A percentile compares a stretch with the other conserved stretches of the same genome.
These are phyloP conservation scores for Komagataella pseudopastoris DNA, from an alignment of 805 yeast species.

Conservation along the genomic window DNA sequence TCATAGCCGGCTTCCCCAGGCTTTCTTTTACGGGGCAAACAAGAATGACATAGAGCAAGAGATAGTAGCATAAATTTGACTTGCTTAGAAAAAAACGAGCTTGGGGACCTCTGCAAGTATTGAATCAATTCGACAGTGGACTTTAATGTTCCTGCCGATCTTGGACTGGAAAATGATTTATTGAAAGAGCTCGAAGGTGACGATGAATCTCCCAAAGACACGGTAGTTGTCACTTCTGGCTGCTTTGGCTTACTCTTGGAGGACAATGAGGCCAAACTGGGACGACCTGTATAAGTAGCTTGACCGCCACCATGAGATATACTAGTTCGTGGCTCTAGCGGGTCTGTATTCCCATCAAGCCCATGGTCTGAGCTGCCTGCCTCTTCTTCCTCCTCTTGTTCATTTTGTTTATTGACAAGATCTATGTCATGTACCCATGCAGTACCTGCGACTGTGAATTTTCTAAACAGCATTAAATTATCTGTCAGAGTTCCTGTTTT, in stretches of 20 bases:
- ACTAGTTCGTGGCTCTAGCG: constrained; percentile 15
- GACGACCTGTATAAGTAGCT: neutral
- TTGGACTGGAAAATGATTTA: neutral
- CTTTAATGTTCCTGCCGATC: constrained; percentile 22
- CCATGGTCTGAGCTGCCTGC: neutral
- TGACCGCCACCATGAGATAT: neutral
- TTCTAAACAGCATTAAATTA: constrained; percentile 84
- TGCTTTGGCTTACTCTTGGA: neutral
- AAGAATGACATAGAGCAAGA: constrained; percentile 80
- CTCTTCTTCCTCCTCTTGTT: constrained; percentile 6
- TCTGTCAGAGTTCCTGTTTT: constrained; percentile 97
- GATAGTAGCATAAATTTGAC: constrained; percentile 72
- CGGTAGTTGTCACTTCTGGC: neutral
- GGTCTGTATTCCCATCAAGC: neutral
- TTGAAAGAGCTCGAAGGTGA: neutral
- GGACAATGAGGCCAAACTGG: neutral
- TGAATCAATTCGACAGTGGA: constrained; percentile 55
- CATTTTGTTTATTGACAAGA: constrained; percentile 16
- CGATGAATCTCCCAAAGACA: neutral
- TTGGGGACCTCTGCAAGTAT: constrained; percentile 62
- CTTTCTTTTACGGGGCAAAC: constrained; percentile 52
- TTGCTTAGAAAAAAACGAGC: constrained; percentile 50
- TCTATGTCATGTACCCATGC: constrained; percentile 81
- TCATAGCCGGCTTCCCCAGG: constrained; percentile 7
- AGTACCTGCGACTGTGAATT: constrained; percentile 75